Base-by-base conservation (phyloP, 2,329 filamentous ascomycete species). In the Macrophomina tecta region DNA sequence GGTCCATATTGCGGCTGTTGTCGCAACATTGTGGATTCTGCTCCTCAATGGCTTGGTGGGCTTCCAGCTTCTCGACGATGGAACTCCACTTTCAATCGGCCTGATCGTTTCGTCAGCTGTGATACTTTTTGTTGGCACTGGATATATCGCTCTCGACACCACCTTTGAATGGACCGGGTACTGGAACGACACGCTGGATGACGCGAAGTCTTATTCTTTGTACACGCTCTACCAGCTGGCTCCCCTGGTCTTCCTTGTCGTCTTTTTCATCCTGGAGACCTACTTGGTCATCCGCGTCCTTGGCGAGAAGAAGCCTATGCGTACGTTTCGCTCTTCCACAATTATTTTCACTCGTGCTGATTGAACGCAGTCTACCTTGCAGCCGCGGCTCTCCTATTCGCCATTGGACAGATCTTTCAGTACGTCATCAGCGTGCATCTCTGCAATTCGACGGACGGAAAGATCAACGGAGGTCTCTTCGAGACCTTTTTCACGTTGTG, bases 61-160 rank as follows among this genome's bases (percentile, higher is more conserved):
- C 53, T 99, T 92, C 78, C 95, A 99, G 77, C 82, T 98, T 28
- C 84, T 98, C 52, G 95, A 99, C 72, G 95, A 99, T 73, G 95
- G 95, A 56, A 99, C 95, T 0, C 85, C 91, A 0, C 79, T 96
- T 30, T 98, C 94, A 0, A 75, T 98, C 14, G 90, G 87, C 5
- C 84, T 98, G 4, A 88, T 97, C 64, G 69, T 90, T 61, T 82
- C 82, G 49, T 97, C 94, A 14, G 90, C 91, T 0, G 79, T 84
- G 11, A 82, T 87, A 14, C 82, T 98, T 65, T 91, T 98, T 74
- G 83, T 98, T 69, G 95, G 95, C 67, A 97, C 94, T 1, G 94
- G 94, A 40, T 99, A 97, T 78, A 96, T 99, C 75, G 91, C 93
- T 12, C 89, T 99, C 69, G 95, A 99, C 77, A 98, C 94, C 0